Evolutionary conservation across 139 green algal species (phyloP).

Genomic region (Diplosphaera chodatii): DNA sequence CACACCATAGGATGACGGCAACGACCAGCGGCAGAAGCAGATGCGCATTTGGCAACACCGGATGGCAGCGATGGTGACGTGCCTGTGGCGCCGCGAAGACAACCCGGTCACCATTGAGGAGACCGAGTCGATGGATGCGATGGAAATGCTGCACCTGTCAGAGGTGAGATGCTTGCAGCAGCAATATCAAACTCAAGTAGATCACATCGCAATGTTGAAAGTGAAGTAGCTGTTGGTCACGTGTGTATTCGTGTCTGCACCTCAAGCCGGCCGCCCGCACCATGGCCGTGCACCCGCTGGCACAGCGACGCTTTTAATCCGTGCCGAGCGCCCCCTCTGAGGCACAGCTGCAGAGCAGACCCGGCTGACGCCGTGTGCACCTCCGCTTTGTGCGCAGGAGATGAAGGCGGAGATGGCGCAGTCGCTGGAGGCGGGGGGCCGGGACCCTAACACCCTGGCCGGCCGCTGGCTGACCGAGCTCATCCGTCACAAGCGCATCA

Average conservation of each 20-base stretch:
- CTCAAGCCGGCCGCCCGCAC: no score
- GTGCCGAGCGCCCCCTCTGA: no score
- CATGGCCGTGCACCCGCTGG: no score
- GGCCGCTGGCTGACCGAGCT: background rate
- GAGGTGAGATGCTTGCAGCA: background rate
- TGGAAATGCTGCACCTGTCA: background rate
- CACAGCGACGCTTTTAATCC: no score
- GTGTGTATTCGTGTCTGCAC: no score
- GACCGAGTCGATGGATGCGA: background rate
- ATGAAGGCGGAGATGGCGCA: background rate
- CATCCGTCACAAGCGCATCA: background rate
- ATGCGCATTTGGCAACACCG: background rate
- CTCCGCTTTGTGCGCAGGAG: background rate
- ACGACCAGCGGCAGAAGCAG: background rate
- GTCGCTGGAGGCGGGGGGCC: background rate
- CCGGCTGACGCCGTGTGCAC: background rate
- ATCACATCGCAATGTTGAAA: no score
- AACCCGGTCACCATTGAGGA: background rate
- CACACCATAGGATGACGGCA: background rate
- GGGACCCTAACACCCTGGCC: background rate
- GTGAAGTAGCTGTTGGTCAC: no score
- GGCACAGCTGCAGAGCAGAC: no score
- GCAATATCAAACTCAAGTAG: no score
- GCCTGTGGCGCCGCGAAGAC: background rate
- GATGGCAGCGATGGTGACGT: background rate